Evolutionary conservation across 208 protist genomes (phyloP).

Genomic region (Naegleria lovaniensis): DNA sequence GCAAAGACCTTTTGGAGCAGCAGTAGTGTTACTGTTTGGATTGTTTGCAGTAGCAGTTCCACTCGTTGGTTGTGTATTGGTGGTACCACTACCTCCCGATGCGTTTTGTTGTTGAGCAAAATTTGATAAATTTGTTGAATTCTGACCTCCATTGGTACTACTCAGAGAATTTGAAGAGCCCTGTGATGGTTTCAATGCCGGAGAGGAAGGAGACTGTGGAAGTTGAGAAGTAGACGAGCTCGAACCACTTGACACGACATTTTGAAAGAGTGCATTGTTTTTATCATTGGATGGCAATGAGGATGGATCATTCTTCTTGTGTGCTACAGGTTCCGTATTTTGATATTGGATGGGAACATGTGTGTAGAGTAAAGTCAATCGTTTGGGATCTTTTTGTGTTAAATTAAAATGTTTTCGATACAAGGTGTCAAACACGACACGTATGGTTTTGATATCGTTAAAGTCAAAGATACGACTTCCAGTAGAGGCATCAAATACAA

Average conservation of each 20-base stretch:
- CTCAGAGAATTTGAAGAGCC: no score
- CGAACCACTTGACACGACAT: neutral
- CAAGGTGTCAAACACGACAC: neutral
- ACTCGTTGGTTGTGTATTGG: neutral
- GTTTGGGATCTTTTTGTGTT: neutral
- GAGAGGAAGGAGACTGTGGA: neutral
- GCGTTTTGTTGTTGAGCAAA: no score
- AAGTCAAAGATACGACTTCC: neutral
- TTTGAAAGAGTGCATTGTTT: neutral
- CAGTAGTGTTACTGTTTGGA: neutral
- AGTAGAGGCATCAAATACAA: neutral
- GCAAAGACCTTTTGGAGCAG: neutral
- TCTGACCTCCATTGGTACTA: no score
- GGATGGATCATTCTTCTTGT: no score
- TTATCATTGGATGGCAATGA: no score
- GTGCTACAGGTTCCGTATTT: neutral
- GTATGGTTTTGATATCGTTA: neutral
- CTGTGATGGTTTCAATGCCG: neutral
- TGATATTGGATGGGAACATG: neutral
- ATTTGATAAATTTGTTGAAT: no score
- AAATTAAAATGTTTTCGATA: neutral
- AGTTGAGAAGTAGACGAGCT: neutral
- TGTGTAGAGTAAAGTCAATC: neutral
- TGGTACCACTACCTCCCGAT: neutral
- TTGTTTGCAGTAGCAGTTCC: neutral